Evolutionary conservation across 768 basidiomycete genomes (phyloP), one percentile per base, ranked within the genome.

Genomic region (Naganishia onofrii): DNA sequence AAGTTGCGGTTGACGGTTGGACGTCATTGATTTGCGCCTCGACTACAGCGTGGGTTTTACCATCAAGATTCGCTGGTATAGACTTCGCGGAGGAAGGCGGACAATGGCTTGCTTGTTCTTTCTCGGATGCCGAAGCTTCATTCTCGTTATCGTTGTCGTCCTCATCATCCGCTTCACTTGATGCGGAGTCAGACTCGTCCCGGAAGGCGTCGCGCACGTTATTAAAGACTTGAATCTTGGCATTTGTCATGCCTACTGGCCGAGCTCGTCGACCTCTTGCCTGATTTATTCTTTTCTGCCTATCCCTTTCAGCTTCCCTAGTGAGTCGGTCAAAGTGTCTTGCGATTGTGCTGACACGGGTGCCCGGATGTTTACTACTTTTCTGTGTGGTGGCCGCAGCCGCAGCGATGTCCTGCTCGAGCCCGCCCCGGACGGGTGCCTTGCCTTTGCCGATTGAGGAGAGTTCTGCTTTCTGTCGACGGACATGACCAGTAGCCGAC

Each of bases 171-270:
- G 88, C 88, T 72, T 88, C 86, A n/a, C 81, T 81, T 3, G 90
- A 90, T 26, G 73, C 73, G 36, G 79, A 80, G 54, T 82, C 81
- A 8, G 79, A 79, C 57, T 82, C 81, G 74, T 92, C 91, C 64
- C 85, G 85, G 77, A 96, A 90, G 1, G 91, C 94, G 75, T 96
- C 93, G 77, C 90, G 89, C 75, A 96, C 86, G 76, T 91, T 93
- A 66, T 91, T 89, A 29, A 96, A 85, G 36, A 96, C 86, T 76
- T 93, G 88, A 0, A 95, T 91, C 75, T 88, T 92, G 19, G 92
- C 93, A 54, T 88, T 87, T 19, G 93, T 89, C 29, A 89, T 89
- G 23, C 90, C 90, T 17, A 98, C 92, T 15, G 96, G 95, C 36
- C 95, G 89, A 23, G 92, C 90, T 54, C 90, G 87, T 72, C 88